Evolutionary conservation across 495 filamentous ascomycete genomes (phyloP), one percentile per base, ranked within the genome.

Genomic region (Penicillium cataractarum): DNA sequence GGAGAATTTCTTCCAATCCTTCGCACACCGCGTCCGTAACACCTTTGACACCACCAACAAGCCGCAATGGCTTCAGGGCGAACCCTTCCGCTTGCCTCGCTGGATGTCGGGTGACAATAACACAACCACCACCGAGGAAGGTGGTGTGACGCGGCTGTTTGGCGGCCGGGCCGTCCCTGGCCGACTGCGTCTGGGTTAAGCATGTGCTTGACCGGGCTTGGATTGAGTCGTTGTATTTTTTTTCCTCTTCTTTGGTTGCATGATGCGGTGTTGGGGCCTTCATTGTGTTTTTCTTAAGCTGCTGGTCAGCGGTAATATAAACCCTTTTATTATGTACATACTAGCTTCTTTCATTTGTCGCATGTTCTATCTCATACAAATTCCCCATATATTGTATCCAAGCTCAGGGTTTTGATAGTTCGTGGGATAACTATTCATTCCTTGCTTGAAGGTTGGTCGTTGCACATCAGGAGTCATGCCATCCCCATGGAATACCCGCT

Each of bases 1-100:
- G 21, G 88, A 90, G 63, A 89, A 85, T 46, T 92, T 96, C 72
- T 92, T 97, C 67, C 84, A 89, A 58, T 89, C 86, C 21, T 89
- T 97, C 57, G 87, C 89, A 0, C 92, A 96, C 70, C 82, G 95
- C 39, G 87, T 99, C 55, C 87, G 83, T 68, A 99, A 99, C 71
- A 97, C 95, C 3, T 85, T 98, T 55, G 95, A 99, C 55, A 90
- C 88, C 6, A 77, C 92, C 19, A 90, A 93, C 46, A 84, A 87
- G 33, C 93, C 93, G 2, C 84, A 87, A 54, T 96, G 92, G 92
- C 67, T 96, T 54, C 84, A 87, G 63, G 86, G 86, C 22, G 83
- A 89, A 55, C 77, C 84, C 17, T 83, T 91, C 68, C 90, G 90
- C 71, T 82, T 87, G 68, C 93, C 92, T 3, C 91, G 89, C 62